These are phyloP conservation scores for Corynespora cassiicola DNA, from an alignment of 2,329 filamentous ascomycete species.

Conservation along the genomic window DNA sequence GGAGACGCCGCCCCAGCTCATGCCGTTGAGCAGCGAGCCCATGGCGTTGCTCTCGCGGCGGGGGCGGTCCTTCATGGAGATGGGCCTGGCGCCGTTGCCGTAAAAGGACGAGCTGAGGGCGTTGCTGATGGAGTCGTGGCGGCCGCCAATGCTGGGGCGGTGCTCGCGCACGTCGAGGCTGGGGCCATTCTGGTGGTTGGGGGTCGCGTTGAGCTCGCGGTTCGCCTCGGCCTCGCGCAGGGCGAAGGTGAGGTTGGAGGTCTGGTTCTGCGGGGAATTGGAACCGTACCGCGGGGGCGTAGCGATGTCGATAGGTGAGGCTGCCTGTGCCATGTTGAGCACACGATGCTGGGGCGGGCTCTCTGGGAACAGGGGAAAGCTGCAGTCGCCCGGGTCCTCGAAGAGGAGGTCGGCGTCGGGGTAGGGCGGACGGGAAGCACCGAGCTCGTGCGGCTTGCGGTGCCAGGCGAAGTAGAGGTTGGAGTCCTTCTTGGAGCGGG, in stretches of 20 bases:
- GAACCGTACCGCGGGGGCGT: constrained; percentile 61
- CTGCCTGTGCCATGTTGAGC: constrained; percentile 58
- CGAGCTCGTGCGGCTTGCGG: constrained; percentile 47
- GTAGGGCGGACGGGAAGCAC: constrained; percentile 28
- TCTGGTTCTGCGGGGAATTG: constrained; percentile 66
- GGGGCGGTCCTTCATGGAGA: constrained; percentile 64
- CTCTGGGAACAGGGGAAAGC: constrained; percentile 47
- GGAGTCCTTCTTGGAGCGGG: constrained; percentile 51
- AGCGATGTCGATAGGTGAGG: constrained; percentile 67
- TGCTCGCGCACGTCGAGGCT: constrained; percentile 36
- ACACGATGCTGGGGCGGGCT: constrained; percentile 29
- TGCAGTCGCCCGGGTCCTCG: constrained; percentile 50
- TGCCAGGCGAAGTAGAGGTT: constrained; percentile 53
- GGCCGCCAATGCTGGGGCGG: constrained; percentile 46
- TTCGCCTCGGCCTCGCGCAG: constrained; percentile 57
- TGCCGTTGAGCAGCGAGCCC: constrained; percentile 73
- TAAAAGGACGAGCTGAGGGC: constrained; percentile 57
- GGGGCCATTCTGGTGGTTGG: constrained; percentile 50
- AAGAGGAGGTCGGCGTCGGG: constrained; percentile 46
- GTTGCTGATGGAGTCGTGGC: constrained; percentile 63
- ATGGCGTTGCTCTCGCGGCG: constrained; percentile 66
- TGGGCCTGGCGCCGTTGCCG: constrained; percentile 65
- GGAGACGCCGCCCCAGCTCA: constrained; percentile 97
- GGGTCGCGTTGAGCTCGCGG: constrained; percentile 36
- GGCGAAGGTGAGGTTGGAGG: constrained; percentile 68